These are phyloP conservation scores for Peniophora sp. DNA, from an alignment of 1,284 basidiomycete species.

Conservation along the genomic window DNA sequence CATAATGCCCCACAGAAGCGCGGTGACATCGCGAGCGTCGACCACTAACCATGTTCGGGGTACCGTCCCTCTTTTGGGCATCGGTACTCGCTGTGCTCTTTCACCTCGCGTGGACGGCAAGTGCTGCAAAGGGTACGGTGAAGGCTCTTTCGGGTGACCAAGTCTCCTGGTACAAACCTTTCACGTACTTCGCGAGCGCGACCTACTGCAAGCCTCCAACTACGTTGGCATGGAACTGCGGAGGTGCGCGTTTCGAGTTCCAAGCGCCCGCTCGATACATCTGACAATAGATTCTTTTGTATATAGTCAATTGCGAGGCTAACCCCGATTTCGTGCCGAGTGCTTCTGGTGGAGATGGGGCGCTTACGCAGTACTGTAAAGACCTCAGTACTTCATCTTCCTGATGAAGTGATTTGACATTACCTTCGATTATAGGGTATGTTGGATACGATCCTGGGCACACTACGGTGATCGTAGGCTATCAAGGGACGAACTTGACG, in stretches of 20 bases:
- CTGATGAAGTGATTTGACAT: neutral
- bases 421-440: slow-evolving; percentile 21
- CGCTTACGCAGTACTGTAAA: slow-evolving; percentile 38
- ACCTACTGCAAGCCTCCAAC: slow-evolving; percentile 41
- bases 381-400: slow-evolving; percentile 1
- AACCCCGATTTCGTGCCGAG: slow-evolving; percentile 45
- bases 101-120: too few species aligned
- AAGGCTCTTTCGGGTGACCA: slow-evolving; percentile 13
- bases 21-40: too few species aligned
- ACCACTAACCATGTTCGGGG: too few species aligned
- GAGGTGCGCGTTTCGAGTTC: slow-evolving; percentile 42
- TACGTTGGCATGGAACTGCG: slow-evolving; percentile 51
- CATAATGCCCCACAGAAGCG: too few species aligned
- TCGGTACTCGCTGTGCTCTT: too few species aligned
- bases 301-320: slow-evolving; percentile 38
- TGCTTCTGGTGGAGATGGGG: slow-evolving; percentile 54
- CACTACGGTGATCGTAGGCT: slow-evolving; percentile 37
- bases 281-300: too few species aligned
- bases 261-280: too few species aligned
- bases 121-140: too few species aligned
- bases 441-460: slow-evolving; percentile 38
- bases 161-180: slow-evolving; percentile 42
- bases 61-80: too few species aligned
- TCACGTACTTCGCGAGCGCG: slow-evolving; percentile 45
- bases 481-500: slow-evolving; percentile 42